Conservation (phyloP, 225 moss, liverwort and hornwort genomes). For the Bryum argenteum region DNA sequence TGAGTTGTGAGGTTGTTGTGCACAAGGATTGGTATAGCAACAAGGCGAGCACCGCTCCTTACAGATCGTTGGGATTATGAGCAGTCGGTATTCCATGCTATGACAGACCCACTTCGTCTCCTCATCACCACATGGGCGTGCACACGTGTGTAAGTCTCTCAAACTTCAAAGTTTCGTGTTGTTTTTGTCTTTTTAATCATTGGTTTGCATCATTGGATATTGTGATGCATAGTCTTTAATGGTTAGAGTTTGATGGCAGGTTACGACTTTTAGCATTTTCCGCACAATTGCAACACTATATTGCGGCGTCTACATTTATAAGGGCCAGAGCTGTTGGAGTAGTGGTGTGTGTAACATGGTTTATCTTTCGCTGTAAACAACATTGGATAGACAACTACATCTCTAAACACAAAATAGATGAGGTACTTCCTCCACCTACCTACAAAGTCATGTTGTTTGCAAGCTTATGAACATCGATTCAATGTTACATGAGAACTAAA, state of each 20-base stretch:
- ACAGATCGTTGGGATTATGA: slow-evolving; percentile 25
- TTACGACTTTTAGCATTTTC: slow-evolving; percentile 29
- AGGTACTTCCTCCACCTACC: slow-evolving; percentile 23
- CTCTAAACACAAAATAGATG: slow-evolving; percentile 34
- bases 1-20: slow-evolving; percentile 36
- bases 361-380: slow-evolving; percentile 64
- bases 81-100: slow-evolving; percentile 39
- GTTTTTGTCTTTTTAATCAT: not conserved
- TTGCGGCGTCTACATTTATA: slow-evolving; percentile 27
- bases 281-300: slow-evolving; percentile 29
- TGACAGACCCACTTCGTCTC: slow-evolving; percentile 39
- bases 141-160: slow-evolving; percentile 34
- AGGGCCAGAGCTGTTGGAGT: slow-evolving; percentile 43
- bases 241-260: slow-evolving; percentile 26
- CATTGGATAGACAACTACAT: slow-evolving; percentile 32
- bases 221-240: not conserved
- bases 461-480: too few species aligned
- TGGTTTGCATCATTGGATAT: slow-evolving; percentile 11
- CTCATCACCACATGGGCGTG: slow-evolving; percentile 39
- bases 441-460: too few species aligned
- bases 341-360: slow-evolving; percentile 45
- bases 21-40: slow-evolving; percentile 36
- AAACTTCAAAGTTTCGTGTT: slow-evolving; percentile 11
- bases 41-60: slow-evolving; percentile 5
- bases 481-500: too few species aligned